Conservation (phyloP, 2,329 filamentous ascomycete genomes). For the Fusarium hainanense region DNA sequence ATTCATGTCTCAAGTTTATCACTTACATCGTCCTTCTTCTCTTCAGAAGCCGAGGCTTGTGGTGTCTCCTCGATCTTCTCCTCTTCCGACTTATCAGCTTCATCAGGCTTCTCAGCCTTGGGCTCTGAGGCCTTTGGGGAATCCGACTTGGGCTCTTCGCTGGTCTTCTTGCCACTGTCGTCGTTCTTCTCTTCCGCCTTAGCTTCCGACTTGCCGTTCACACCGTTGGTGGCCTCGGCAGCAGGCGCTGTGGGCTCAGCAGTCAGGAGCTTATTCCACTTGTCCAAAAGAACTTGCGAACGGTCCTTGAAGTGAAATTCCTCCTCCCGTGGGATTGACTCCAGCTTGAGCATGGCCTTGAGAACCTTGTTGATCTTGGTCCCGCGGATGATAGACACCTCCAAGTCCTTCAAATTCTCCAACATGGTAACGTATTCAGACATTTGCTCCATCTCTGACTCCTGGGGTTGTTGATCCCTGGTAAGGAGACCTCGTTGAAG, state of each 20-base stretch:
- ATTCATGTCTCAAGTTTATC: neutral
- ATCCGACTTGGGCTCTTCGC: slow-evolving; percentile 54
- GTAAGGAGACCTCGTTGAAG: slow-evolving; percentile 94
- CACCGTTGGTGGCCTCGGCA: slow-evolving; percentile 57
- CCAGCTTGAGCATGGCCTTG: slow-evolving; percentile 91
- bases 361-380: slow-evolving; percentile 99
- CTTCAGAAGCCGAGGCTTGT: slow-evolving; percentile 32
- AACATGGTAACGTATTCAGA: slow-evolving; percentile 82
- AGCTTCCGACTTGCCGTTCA: slow-evolving; percentile 58
- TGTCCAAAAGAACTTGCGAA: slow-evolving; percentile 80
- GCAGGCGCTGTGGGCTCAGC: slow-evolving; percentile 61
- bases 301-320: slow-evolving; percentile 90
- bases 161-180: slow-evolving; percentile 54
- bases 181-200: slow-evolving; percentile 56
- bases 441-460: slow-evolving; percentile 84
- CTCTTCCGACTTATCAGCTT: slow-evolving; percentile 34
- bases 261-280: slow-evolving; percentile 88
- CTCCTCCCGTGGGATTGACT: slow-evolving; percentile 86
- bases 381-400: slow-evolving; percentile 85
- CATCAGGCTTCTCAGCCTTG: slow-evolving; percentile 44
- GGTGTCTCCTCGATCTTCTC: slow-evolving; percentile 27
- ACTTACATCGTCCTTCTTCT: slow-evolving; percentile 52
- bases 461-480: slow-evolving; percentile 84
- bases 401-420: slow-evolving; percentile 81
- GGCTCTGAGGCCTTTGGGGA: slow-evolving; percentile 47